Evolutionary conservation across 176 grass and related monocot species (phyloP).

Genomic region (Carex littledalei): DNA sequence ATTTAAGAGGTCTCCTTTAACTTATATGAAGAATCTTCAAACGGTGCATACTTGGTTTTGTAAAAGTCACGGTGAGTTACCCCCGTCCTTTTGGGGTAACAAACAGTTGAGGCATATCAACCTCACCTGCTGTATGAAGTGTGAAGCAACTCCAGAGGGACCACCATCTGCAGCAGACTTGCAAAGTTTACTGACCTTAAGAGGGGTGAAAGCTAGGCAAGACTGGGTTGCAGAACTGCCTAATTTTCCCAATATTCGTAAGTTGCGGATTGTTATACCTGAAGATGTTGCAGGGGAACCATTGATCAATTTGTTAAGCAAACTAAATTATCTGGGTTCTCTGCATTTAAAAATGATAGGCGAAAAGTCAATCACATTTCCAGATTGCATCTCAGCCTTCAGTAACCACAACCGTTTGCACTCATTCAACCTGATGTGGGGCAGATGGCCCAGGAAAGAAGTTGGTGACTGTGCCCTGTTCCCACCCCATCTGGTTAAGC

Average conservation of each 20-base stretch:
- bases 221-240: neutral
- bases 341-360: neutral
- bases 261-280: neutral
- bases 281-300: neutral
- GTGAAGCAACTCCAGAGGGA: neutral
- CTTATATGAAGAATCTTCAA: neutral
- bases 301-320: neutral
- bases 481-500: slow-evolving; percentile 1
- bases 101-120: neutral
- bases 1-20: too few species aligned
- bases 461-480: neutral
- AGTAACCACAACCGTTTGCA: neutral
- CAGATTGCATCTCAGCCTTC: neutral
- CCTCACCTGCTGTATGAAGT: too few species aligned
- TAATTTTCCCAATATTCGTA: neutral
- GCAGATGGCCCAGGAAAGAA: neutral
- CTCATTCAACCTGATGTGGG: neutral
- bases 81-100: neutral
- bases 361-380: too few species aligned
- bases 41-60: too few species aligned
- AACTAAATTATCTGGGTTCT: neutral
- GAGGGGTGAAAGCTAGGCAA: neutral
- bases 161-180: neutral
- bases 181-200: neutral
- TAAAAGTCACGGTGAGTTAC: neutral